Conservation (phyloP, 257 asterid genomes). For the Echites panduratus region DNA sequence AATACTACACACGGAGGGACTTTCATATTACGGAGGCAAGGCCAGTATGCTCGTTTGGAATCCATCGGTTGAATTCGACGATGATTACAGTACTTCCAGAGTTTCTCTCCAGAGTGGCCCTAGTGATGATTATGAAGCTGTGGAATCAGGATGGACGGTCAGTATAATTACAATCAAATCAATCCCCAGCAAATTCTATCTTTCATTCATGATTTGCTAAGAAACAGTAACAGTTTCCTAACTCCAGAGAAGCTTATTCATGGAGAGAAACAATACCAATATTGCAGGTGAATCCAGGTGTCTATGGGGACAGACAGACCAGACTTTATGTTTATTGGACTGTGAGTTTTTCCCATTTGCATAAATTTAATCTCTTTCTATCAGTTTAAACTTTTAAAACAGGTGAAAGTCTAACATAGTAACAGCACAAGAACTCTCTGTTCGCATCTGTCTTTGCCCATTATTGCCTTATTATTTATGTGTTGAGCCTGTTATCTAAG, state of each 20-base stretch:
- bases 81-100: conserved; percentile 52
- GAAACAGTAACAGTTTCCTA: too few relatives aligned
- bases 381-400: too few relatives aligned
- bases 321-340: conserved; percentile 69
- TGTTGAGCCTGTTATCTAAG: too few relatives aligned
- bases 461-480: too few relatives aligned
- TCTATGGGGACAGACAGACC: conserved; percentile 64
- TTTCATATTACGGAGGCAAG: conserved; percentile 56
- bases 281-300: conserved; percentile 64
- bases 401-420: too few relatives aligned
- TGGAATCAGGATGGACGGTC: conserved; percentile 74
- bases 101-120: conserved; percentile 50
- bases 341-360: conserved; percentile 33
- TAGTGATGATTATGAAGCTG: conserved; percentile 26
- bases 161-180: too few relatives aligned
- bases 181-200: too few relatives aligned
- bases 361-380: not conserved
- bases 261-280: not conserved
- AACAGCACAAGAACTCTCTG: too few relatives aligned
- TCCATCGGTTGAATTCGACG: conserved; percentile 52
- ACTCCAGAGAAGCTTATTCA: too few relatives aligned
- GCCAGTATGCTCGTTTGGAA: conserved; percentile 51
- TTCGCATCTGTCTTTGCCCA: too few relatives aligned
- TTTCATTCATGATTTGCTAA: too few relatives aligned
- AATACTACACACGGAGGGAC: conserved; percentile 47